These are phyloP conservation scores for Rhododendron simsii DNA, from an alignment of 148 eudicot species.

Conservation along the genomic window DNA sequence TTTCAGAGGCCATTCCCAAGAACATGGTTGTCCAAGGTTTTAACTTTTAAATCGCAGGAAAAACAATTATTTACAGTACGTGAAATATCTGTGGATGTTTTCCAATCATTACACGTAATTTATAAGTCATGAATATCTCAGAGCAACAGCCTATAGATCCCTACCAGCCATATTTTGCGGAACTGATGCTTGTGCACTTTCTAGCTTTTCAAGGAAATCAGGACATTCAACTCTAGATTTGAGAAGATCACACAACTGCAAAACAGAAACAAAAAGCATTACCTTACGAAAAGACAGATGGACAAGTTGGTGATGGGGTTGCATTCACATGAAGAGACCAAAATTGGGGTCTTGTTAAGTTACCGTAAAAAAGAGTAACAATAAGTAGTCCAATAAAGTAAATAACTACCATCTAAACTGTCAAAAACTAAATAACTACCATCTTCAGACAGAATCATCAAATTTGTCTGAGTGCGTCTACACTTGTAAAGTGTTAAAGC, in stretches of 20 bases:
- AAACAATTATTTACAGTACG: background rate
- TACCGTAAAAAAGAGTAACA: background rate
- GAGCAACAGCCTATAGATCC: conserved; percentile 5
- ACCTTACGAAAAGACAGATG: background rate
- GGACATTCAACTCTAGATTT: conserved; percentile 65
- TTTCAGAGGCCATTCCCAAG: background rate
- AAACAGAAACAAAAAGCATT: conserved; percentile 10
- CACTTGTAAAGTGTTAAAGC: background rate
- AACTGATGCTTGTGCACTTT: conserved; percentile 56
- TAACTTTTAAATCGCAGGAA: background rate
- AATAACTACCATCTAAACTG: too few species aligned
- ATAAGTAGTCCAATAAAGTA: background rate
- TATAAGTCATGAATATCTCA: background rate
- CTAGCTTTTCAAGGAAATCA: conserved; percentile 75
- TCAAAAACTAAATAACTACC: too few species aligned
- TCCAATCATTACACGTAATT: background rate
- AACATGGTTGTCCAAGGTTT: background rate
- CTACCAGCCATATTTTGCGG: conserved; percentile 55
- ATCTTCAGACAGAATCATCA: background rate
- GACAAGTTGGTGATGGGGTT: background rate
- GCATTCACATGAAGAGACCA: background rate
- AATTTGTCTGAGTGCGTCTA: background rate
- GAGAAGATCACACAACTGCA: conserved; percentile 69
- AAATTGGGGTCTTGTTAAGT: background rate
- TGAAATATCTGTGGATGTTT: background rate